A percentile compares a stretch with the other conserved stretches of the same genome.
phyloP scores from a whole-genome alignment of 768 basidiomycete species.

The Tulasnella sp. region DNA sequence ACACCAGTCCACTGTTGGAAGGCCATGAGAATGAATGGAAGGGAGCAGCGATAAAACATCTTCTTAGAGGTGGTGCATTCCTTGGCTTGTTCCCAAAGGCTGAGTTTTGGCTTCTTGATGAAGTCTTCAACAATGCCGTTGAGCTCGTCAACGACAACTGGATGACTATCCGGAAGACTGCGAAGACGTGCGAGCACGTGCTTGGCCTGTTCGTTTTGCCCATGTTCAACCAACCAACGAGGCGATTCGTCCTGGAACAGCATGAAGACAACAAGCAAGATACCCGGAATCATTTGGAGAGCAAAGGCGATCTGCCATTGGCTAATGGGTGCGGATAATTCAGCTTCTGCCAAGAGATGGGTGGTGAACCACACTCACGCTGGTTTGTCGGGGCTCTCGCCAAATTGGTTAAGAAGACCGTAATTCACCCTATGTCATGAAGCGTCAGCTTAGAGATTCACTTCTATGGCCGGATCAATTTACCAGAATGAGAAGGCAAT shows the following conservation, averaged over 20 bases:
- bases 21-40: slow-evolving; percentile 36
- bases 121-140: slow-evolving; percentile 45
- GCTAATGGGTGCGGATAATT: slow-evolving; percentile 2
- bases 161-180: slow-evolving; percentile 30
- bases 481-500: slow-evolving; percentile 13
- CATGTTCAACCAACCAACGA: slow-evolving; percentile 59
- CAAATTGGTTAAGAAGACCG: not conserved
- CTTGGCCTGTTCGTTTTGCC: slow-evolving; percentile 39
- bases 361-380: not conserved
- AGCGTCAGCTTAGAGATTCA: not conserved
- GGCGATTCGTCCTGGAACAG: slow-evolving; percentile 55
- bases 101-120: slow-evolving; percentile 26
- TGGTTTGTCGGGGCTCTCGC: not conserved
- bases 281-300: slow-evolving; percentile 61
- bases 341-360: slow-evolving; percentile 9
- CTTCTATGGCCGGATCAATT: slow-evolving; percentile 3
- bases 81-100: slow-evolving; percentile 24
- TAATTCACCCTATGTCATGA: not conserved
- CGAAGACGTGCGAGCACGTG: slow-evolving; percentile 54
- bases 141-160: slow-evolving; percentile 43
- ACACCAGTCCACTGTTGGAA: slow-evolving; percentile 40
- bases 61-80: slow-evolving; percentile 52
- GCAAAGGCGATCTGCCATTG: slow-evolving; percentile 65
- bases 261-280: slow-evolving; percentile 37
- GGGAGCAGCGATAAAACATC: slow-evolving; percentile 41